A percentile compares a stretch with the other conserved stretches of the same genome.
phyloP scores from a whole-genome alignment of 2,329 filamentous ascomycete species.

The Hirsutella minnesotensis region DNA sequence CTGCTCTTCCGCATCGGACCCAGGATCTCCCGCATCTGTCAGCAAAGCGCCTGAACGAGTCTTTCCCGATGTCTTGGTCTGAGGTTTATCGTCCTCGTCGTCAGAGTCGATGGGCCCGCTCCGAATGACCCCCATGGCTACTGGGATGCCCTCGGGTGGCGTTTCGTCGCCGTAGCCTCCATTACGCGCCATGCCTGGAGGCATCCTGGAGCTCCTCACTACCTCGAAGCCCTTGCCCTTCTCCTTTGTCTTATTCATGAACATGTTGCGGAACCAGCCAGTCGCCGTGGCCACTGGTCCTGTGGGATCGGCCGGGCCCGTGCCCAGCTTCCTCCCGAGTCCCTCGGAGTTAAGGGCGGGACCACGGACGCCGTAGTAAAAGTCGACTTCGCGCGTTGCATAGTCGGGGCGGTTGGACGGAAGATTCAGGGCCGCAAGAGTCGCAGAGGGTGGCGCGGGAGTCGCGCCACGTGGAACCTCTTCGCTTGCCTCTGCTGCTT shows the following conservation, averaged over 20 bases:
- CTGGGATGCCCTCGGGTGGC: conserved; percentile 53
- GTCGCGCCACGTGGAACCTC: conserved; percentile 31
- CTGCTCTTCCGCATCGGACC: conserved; percentile 31
- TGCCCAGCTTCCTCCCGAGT: conserved; percentile 75
- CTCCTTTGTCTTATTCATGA: conserved; percentile 81
- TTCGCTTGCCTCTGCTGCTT: conserved; percentile 27
- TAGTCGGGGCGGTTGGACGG: conserved; percentile 65
- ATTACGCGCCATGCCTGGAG: conserved; percentile 52
- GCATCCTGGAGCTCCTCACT: conserved; percentile 78
- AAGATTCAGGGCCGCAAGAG: conserved; percentile 17
- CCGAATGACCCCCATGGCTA: conserved; percentile 47
- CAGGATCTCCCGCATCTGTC: conserved; percentile 33
- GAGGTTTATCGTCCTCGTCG: conserved; percentile 20
- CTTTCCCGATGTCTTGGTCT: conserved; percentile 12
- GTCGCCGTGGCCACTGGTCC: conserved; percentile 81
- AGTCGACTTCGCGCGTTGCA: conserved; percentile 87
- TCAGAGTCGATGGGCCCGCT: conserved; percentile 55
- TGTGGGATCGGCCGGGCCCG: conserved; percentile 88
- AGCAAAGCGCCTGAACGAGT: conserved; percentile 25
- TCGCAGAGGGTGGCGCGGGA: conserved; percentile 25
- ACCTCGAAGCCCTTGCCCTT: conserved; percentile 97
- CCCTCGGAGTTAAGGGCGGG: conserved; percentile 74
- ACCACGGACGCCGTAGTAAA: conserved; percentile 88
- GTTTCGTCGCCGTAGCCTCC: conserved; percentile 50
- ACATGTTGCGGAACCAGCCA: conserved; percentile 73